Percentiles rank a stretch among this genome's conserved stretches.
phyloP scores from a whole-genome alignment of 1,284 basidiomycete genomes.

The Pseudozyma hubeiensis region DNA sequence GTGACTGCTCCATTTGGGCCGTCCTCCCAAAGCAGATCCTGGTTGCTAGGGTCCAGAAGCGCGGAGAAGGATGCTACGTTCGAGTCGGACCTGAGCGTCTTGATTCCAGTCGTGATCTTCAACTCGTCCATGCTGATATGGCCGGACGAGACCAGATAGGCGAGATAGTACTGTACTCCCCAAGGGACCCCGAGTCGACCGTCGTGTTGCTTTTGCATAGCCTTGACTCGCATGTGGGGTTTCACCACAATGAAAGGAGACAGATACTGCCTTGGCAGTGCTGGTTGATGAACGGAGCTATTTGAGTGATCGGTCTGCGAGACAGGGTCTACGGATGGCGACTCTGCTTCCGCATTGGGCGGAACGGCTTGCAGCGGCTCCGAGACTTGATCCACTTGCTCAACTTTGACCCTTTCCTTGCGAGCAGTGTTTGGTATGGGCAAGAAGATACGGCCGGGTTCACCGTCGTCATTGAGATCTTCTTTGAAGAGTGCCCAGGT shows the following conservation, averaged over 20 bases:
- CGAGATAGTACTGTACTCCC: constrained; percentile 35
- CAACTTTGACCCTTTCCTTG: not conserved
- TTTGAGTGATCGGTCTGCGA: too few relatives aligned
- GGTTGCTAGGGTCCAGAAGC: constrained; percentile 15
- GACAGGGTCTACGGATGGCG: not conserved
- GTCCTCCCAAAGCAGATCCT: constrained; percentile 21
- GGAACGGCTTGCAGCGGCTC: not conserved
- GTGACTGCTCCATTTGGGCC: constrained; percentile 2
- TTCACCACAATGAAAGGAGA: constrained; percentile 20
- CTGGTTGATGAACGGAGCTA: not conserved
- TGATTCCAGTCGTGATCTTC: constrained; percentile 11
- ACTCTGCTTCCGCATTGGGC: not conserved
- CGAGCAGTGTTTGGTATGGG: constrained; percentile 6
- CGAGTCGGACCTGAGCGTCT: constrained; percentile 19
- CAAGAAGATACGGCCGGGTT: constrained; percentile 9
- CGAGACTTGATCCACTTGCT: not conserved
- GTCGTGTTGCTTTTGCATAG: constrained; percentile 18
- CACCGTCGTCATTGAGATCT: not conserved
- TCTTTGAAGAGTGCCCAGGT: constrained; percentile 12
- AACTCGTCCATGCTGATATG: constrained; percentile 24
- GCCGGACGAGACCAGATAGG: constrained; percentile 22
- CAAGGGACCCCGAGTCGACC: constrained; percentile 29
- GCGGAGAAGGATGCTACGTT: constrained; percentile 16
- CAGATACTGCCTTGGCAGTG: not conserved
- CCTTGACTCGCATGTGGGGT: constrained; percentile 10